phyloP scores from a whole-genome alignment of 108 stramenopile species.

The Discostella stelligeroides region DNA sequence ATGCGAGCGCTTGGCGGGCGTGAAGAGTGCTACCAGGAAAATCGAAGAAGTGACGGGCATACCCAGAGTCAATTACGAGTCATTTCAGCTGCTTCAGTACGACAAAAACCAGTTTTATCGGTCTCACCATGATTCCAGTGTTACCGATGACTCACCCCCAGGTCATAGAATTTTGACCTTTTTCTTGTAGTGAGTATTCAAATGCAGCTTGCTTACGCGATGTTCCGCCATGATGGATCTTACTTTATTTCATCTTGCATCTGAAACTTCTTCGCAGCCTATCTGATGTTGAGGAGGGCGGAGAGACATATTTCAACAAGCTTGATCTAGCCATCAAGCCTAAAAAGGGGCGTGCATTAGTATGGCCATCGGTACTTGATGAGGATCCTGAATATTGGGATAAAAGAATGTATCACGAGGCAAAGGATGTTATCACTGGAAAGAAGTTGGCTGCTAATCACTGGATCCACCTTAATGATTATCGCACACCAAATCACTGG shows the following conservation, averaged over 20 bases:
- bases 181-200: constrained; percentile 65
- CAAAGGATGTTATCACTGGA: constrained; percentile 72
- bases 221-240: neutral
- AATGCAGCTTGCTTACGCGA: too few species aligned
- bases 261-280: constrained; percentile 17
- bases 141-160: constrained; percentile 53
- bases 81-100: constrained; percentile 63
- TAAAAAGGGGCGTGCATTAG: constrained; percentile 67
- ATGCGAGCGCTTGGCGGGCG: constrained; percentile 51
- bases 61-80: constrained; percentile 62
- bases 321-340: constrained; percentile 57
- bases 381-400: constrained; percentile 62
- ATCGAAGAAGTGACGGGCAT: constrained; percentile 20
- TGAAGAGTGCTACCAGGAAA: constrained; percentile 30
- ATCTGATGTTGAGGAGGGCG: constrained; percentile 85
- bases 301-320: constrained; percentile 79
- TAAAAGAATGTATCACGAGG: constrained; percentile 63
- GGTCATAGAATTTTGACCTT: constrained; percentile 89
- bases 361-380: constrained; percentile 77
- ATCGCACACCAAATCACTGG: constrained; percentile 73
- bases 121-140: constrained; percentile 72
- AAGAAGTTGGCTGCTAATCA: constrained; percentile 82
- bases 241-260: neutral
- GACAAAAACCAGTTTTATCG: constrained; percentile 60
- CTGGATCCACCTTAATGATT: constrained; percentile 82